Percentiles rank a stretch among this genome's conserved stretches.
phyloP scores from a whole-genome alignment of 306 rosid genomes.

The Prunus fruticosa region DNA sequence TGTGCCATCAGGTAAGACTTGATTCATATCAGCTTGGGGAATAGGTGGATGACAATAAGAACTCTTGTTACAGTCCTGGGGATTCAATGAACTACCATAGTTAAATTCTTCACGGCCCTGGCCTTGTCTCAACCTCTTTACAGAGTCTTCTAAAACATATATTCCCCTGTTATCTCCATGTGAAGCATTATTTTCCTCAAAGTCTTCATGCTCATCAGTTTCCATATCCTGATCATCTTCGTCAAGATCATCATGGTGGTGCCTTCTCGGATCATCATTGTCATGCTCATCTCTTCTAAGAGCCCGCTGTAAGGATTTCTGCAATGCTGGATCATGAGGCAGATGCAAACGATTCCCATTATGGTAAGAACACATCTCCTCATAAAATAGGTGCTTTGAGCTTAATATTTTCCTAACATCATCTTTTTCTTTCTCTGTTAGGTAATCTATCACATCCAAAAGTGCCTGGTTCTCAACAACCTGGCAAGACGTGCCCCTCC shows the following conservation, averaged over 20 bases:
- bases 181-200: slow-evolving; percentile 60
- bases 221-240: slow-evolving; percentile 71
- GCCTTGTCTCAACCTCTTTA: slow-evolving; percentile 51
- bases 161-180: slow-evolving; percentile 49
- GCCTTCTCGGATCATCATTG: slow-evolving; percentile 57
- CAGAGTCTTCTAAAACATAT: slow-evolving; percentile 37
- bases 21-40: slow-evolving; percentile 44
- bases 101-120: slow-evolving; percentile 47
- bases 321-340: slow-evolving; percentile 85
- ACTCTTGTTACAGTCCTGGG: slow-evolving; percentile 50
- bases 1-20: slow-evolving; percentile 49
- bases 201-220: slow-evolving; percentile 62
- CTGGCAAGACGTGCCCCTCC: slow-evolving; percentile 87
- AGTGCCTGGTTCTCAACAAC: slow-evolving; percentile 85
- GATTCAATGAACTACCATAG: slow-evolving; percentile 45
- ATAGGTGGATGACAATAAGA: slow-evolving; percentile 34
- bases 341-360: slow-evolving; percentile 81
- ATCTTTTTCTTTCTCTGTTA: slow-evolving; percentile 78
- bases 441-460: slow-evolving; percentile 64
- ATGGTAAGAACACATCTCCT: slow-evolving; percentile 96
- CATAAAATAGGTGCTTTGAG: slow-evolving; percentile 87
- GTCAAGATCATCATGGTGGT: slow-evolving; percentile 62
- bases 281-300: slow-evolving; percentile 72
- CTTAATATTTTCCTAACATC: slow-evolving; percentile 73
- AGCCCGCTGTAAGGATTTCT: slow-evolving; percentile 74